phyloP scores from a whole-genome alignment of 2,329 filamentous ascomycete genomes.

The Fusarium dlaminii region DNA sequence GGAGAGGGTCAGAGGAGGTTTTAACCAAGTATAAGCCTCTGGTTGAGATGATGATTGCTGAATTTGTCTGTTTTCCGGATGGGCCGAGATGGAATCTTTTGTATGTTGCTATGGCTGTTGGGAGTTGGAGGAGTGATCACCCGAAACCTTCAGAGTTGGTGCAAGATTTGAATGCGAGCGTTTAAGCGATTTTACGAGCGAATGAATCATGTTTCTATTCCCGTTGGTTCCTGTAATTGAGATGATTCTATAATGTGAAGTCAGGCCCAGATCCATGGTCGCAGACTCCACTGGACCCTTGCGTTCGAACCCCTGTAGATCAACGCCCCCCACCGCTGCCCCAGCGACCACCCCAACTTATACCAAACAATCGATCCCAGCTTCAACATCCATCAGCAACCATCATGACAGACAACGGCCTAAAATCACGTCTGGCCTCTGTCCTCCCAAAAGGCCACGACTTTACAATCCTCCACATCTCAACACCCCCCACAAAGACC shows the following conservation, averaged over 20 bases:
- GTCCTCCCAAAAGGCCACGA: conserved; percentile 63
- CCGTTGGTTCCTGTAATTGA: neutral
- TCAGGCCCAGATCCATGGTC: neutral
- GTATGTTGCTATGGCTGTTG: conserved; percentile 32
- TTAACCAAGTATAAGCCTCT: conserved; percentile 23
- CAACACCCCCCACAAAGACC: conserved; percentile 80
- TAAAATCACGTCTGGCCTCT: conserved; percentile 50
- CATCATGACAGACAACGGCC: conserved; percentile 18
- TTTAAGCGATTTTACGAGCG: neutral
- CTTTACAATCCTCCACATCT: conserved; percentile 85
- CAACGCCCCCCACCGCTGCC: conserved; percentile 19
- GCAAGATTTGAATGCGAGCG: neutral
- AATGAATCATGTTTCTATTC: neutral
- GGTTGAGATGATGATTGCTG: conserved; percentile 30
- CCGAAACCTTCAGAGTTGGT: conserved; percentile 10
- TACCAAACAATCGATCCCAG: neutral
- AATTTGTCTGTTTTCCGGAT: conserved; percentile 41
- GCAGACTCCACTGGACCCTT: neutral
- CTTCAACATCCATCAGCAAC: conserved; percentile 2
- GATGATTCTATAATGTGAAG: too few species aligned
- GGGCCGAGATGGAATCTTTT: conserved; percentile 40
- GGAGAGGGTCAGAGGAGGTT: conserved; percentile 17
- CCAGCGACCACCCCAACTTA: conserved; percentile 27
- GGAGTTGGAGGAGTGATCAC: conserved; percentile 28
- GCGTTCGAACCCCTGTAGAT: conserved; percentile 6